These are phyloP conservation scores for Aspergillus sclerotialis DNA, from an alignment of 2,329 filamentous ascomycete genomes.

Conservation along the genomic window DNA sequence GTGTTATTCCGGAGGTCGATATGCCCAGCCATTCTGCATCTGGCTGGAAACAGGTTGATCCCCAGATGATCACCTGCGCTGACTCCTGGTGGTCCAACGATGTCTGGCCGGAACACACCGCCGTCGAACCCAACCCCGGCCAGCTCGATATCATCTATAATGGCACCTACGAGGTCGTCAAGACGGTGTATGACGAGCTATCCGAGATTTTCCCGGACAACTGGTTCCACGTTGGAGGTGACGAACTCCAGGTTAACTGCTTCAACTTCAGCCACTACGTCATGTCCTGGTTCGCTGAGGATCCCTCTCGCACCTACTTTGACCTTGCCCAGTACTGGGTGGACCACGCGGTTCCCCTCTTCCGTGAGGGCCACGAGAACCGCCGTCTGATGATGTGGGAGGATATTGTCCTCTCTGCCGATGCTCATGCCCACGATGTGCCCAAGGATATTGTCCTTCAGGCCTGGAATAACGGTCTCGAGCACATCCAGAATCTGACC, in stretches of 20 bases:
- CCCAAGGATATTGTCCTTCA: constrained; percentile 49
- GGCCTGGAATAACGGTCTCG: constrained; percentile 48
- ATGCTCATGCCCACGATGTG: constrained; percentile 38
- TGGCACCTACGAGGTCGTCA: constrained; percentile 49
- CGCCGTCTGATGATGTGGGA: constrained; percentile 54
- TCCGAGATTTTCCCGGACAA: constrained; percentile 45
- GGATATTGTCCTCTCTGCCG: constrained; percentile 42
- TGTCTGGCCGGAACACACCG: constrained; percentile 47
- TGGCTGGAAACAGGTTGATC: constrained; percentile 51
- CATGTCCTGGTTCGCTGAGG: constrained; percentile 44
- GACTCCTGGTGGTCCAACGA: constrained; percentile 58
- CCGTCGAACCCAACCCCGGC: constrained; percentile 50
- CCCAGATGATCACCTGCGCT: constrained; percentile 49
- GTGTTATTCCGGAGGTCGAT: constrained; percentile 55
- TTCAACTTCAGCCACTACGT: constrained; percentile 51
- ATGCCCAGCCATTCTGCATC: constrained; percentile 54
- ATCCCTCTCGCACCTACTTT: constrained; percentile 44
- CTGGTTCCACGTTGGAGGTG: constrained; percentile 51
- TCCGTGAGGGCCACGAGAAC: constrained; percentile 35
- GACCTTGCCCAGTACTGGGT: constrained; percentile 51
- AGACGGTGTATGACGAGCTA: constrained; percentile 49
- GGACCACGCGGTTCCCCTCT: constrained; percentile 46
- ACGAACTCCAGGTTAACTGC: constrained; percentile 50
- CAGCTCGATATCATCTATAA: constrained; percentile 51
- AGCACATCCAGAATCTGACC: constrained; percentile 47